Percentiles rank a stretch among this genome's conserved stretches.
Evolutionary conservation across 2,329 filamentous ascomycete species (phyloP).

Genomic region (Acrocalymma vagum): DNA sequence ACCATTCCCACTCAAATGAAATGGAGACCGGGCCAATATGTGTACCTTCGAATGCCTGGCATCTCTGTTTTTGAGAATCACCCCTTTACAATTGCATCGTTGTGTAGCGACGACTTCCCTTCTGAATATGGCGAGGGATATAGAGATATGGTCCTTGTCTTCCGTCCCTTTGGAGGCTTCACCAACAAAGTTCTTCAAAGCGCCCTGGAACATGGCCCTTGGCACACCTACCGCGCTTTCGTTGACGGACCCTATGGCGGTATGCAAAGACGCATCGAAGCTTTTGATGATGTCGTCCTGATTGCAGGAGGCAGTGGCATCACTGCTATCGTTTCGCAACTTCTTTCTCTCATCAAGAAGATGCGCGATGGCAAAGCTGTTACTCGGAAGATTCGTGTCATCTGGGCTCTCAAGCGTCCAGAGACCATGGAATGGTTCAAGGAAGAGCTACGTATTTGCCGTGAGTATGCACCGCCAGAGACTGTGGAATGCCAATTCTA

Average conservation of each 20-base stretch:
- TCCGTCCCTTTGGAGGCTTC: constrained; percentile 90
- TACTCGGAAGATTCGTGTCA: constrained; percentile 86
- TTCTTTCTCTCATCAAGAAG: constrained; percentile 92
- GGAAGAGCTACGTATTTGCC: constrained; percentile 90
- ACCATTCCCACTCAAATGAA: constrained; percentile 92
- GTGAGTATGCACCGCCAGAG: constrained; percentile 86
- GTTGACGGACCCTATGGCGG: constrained; percentile 95
- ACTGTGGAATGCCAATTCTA: constrained; percentile 95
- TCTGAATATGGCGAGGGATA: constrained; percentile 90
- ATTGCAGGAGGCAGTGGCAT: constrained; percentile 95
- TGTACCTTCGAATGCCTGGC: constrained; percentile 92
- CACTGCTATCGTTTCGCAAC: constrained; percentile 89
- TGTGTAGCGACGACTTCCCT: constrained; percentile 92
- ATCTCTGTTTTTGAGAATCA: constrained; percentile 93
- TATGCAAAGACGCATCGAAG: constrained; percentile 87
- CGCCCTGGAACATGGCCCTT: constrained; percentile 84
- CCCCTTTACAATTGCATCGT: constrained; percentile 91
- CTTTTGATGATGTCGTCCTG: constrained; percentile 92
- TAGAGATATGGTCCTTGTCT: constrained; percentile 88
- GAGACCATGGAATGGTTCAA: constrained; percentile 99
- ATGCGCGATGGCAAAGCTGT: constrained; percentile 96
- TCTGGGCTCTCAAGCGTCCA: constrained; percentile 92
- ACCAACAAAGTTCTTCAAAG: constrained; percentile 85
- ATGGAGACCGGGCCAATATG: constrained; percentile 93
- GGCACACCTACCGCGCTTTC: constrained; percentile 91